phyloP scores from a whole-genome alignment of 2,329 filamentous ascomycete species.

The Leptographium procerum region DNA sequence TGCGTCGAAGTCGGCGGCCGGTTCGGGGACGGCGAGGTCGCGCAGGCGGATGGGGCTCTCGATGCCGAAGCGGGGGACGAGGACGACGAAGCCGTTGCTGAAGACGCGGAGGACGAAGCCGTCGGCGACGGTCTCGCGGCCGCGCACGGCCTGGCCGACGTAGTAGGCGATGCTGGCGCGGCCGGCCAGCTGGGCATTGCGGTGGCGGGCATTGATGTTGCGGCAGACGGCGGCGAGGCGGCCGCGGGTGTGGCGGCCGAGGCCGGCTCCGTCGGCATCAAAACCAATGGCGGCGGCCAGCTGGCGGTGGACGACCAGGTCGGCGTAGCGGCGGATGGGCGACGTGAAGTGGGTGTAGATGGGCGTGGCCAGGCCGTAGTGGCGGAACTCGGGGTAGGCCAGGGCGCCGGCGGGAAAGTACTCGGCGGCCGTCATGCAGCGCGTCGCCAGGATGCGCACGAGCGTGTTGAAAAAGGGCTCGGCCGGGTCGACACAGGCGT shows the following conservation, averaged over 20 bases:
- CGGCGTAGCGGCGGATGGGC: constrained; percentile 94
- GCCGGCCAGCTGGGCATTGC: constrained; percentile 92
- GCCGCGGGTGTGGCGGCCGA: constrained; percentile 68
- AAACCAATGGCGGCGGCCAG: constrained; percentile 93
- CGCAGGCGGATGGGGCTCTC: constrained; percentile 80
- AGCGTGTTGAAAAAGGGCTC: constrained; percentile 99
- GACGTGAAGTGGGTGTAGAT: constrained; percentile 99
- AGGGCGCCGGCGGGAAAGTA: constrained; percentile 96
- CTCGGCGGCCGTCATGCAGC: constrained; percentile 98
- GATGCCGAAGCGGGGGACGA: constrained; percentile 91
- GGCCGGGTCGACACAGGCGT: constrained; percentile 63
- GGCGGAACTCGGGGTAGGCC: constrained; percentile 85
- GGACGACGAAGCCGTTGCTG: constrained; percentile 92
- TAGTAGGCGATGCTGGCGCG: constrained; percentile 95
- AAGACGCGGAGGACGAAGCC: constrained; percentile 97
- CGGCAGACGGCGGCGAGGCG: constrained; percentile 90
- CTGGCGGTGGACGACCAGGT: constrained; percentile 67
- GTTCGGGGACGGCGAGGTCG: constrained; percentile 63
- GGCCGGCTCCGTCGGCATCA: constrained; percentile 80
- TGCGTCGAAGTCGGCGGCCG: constrained; percentile 71
- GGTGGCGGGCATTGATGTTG: constrained; percentile 95
- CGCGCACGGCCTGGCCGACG: constrained; percentile 90
- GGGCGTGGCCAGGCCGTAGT: constrained; percentile 90
- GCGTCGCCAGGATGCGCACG: constrained; percentile 90
- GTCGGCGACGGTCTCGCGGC: constrained; percentile 51